phyloP scores from a whole-genome alignment of 2,329 filamentous ascomycete species.

The Remersonia thermophila region DNA sequence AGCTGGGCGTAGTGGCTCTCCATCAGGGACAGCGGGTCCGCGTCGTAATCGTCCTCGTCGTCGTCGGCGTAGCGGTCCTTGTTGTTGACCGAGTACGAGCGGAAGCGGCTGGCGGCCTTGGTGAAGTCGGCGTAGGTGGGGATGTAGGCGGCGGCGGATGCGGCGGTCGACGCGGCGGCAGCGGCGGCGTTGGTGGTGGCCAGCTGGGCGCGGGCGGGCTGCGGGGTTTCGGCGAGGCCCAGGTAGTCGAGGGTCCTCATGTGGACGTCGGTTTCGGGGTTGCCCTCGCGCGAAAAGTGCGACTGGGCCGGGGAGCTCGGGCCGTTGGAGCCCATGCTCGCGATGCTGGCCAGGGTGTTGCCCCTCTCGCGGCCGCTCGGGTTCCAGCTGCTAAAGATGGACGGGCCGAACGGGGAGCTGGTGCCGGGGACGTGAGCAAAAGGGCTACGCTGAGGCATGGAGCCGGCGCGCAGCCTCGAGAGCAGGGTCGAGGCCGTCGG shows the following conservation, averaged over 20 bases:
- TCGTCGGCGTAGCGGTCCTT: slow-evolving; percentile 93
- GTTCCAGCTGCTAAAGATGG: slow-evolving; percentile 84
- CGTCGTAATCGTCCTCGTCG: slow-evolving; percentile 64
- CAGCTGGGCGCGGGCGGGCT: slow-evolving; percentile 62
- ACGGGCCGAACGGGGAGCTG: slow-evolving; percentile 68
- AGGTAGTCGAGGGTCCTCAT: slow-evolving; percentile 91
- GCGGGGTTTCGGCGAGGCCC: slow-evolving; percentile 85
- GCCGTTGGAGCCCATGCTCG: slow-evolving; percentile 83
- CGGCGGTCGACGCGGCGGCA: slow-evolving; percentile 56
- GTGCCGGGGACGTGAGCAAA: slow-evolving; percentile 41
- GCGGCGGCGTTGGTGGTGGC: slow-evolving; percentile 65
- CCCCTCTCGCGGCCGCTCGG: slow-evolving; percentile 63
- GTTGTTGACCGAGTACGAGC: slow-evolving; percentile 96
- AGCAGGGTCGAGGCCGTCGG: slow-evolving; percentile 59
- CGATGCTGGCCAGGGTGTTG: slow-evolving; percentile 68
- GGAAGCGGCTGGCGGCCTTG: slow-evolving; percentile 63
- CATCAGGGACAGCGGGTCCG: slow-evolving; percentile 36
- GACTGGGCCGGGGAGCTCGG: slow-evolving; percentile 80
- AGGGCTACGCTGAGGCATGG: slow-evolving; percentile 79
- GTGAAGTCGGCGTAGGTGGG: slow-evolving; percentile 65
- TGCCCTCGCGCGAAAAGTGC: slow-evolving; percentile 72
- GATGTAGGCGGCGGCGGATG: slow-evolving; percentile 42
- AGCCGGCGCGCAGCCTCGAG: slow-evolving; percentile 79
- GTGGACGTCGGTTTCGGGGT: slow-evolving; percentile 73
- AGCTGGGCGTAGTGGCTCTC: slow-evolving; percentile 48